Percentiles rank a stretch among this genome's conserved stretches.
Evolutionary conservation across 202 grass and related monocot genomes (phyloP).

Genomic region (Zizania palustris): DNA sequence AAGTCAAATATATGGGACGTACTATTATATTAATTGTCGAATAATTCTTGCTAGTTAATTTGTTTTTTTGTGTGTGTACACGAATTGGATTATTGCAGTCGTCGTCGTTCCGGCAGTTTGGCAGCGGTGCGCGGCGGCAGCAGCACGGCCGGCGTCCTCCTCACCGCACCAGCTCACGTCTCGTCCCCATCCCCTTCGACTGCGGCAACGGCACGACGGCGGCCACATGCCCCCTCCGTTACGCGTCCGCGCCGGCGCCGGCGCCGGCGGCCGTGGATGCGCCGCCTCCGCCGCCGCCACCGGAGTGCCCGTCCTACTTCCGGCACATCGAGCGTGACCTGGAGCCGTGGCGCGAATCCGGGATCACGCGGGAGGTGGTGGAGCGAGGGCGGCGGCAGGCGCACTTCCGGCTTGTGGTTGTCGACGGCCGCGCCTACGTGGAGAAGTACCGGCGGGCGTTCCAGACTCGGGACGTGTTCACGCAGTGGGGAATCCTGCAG

Average conservation of each 20-base stretch:
- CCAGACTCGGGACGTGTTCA: slow-evolving; percentile 70
- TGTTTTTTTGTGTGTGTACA: background rate
- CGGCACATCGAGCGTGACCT: slow-evolving; percentile 63
- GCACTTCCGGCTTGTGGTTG: slow-evolving; percentile 58
- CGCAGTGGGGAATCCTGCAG: slow-evolving; percentile 78
- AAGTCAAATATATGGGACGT: too few species aligned
- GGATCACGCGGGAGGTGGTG: slow-evolving; percentile 54
- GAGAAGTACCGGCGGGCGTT: slow-evolving; percentile 55
- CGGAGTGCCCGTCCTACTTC: slow-evolving; percentile 58
- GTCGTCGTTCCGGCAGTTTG: slow-evolving; percentile 38
- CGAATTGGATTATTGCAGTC: background rate
- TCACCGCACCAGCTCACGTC: slow-evolving; percentile 7
- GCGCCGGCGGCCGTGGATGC: background rate
- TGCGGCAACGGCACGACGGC: slow-evolving; percentile 8
- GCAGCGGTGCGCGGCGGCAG: background rate
- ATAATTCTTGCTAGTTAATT: too few species aligned
- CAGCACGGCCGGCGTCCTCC: background rate
- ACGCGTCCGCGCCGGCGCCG: background rate
- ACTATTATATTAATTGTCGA: too few species aligned
- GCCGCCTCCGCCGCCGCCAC: background rate
- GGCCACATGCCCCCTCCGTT: background rate
- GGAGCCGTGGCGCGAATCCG: slow-evolving; percentile 45
- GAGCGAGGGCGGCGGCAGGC: slow-evolving; percentile 32
- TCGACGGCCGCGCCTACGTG: slow-evolving; percentile 55
- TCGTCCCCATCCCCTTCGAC: slow-evolving; percentile 18